Conservation (phyloP, 2,329 filamentous ascomycete species). For the Exserohilum turcica region DNA sequence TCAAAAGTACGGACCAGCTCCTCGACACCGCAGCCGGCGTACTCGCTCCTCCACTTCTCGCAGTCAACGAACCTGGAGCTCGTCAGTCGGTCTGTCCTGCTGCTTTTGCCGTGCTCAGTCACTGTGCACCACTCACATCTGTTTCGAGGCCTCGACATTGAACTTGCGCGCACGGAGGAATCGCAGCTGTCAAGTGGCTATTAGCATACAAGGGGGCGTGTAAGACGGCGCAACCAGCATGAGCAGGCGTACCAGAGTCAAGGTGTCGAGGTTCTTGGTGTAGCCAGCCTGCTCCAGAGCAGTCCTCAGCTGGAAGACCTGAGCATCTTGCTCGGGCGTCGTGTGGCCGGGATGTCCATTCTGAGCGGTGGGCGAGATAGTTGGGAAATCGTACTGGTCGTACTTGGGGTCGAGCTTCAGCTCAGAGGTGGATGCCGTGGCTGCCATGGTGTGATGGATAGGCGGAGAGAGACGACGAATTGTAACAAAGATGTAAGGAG, state of each 20-base stretch:
- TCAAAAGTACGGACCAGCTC: constrained; percentile 80
- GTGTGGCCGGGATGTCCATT: constrained; percentile 87
- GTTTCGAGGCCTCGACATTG: constrained; percentile 79
- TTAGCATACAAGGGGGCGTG: constrained; percentile 21
- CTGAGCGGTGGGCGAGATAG: constrained; percentile 70
- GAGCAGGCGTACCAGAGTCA: constrained; percentile 73
- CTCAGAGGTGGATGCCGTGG: constrained; percentile 30
- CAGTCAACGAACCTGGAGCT: constrained; percentile 78
- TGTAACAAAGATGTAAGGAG: constrained; percentile 5
- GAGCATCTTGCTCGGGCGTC: constrained; percentile 83
- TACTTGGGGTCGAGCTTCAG: constrained; percentile 80
- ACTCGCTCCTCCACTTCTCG: constrained; percentile 90
- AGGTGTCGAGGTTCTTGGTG: constrained; percentile 84
- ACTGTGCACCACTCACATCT: constrained; percentile 69
- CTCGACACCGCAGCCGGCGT: constrained; percentile 70
- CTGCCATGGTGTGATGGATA: constrained; percentile 36
- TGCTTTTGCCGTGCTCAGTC: neutral
- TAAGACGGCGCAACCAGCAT: neutral
- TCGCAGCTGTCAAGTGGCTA: constrained; percentile 65
- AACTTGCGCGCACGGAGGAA: constrained; percentile 96
- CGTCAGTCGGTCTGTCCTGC: constrained; percentile 30
- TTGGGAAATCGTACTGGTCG: constrained; percentile 94
- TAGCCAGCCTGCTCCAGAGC: constrained; percentile 83
- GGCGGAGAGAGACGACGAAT: constrained; percentile 7
- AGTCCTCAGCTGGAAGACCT: constrained; percentile 82